phyloP scores from a whole-genome alignment of 345 rosid genomes.

The Laguncularia racemosa region DNA sequence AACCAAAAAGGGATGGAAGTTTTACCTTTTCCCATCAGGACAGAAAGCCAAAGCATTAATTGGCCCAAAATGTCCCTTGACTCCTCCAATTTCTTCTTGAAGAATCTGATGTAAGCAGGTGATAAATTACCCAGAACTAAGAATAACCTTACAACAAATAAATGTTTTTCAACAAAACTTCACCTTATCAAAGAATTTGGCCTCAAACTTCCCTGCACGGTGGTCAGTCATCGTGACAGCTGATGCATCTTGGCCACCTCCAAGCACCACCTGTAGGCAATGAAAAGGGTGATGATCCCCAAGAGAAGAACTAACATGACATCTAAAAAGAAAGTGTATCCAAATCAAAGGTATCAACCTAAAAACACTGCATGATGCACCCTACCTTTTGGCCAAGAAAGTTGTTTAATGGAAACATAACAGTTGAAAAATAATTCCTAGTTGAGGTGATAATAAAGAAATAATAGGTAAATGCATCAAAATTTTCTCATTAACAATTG shows the following conservation, averaged over 20 bases:
- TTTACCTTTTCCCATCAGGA: slow-evolving; percentile 91
- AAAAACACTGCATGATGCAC: too few relatives aligned
- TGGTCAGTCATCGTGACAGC: slow-evolving; percentile 95
- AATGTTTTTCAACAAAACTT: not conserved
- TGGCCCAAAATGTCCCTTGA: slow-evolving; percentile 98
- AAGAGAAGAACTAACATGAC: too few relatives aligned
- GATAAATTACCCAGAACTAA: not conserved
- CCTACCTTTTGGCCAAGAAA: too few relatives aligned
- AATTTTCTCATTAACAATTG: too few relatives aligned
- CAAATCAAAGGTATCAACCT: too few relatives aligned
- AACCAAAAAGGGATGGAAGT: not conserved
- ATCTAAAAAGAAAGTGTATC: too few relatives aligned
- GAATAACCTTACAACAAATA: not conserved
- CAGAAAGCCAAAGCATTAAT: slow-evolving; percentile 92
- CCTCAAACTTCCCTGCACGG: slow-evolving; percentile 97
- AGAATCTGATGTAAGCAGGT: slow-evolving; percentile 37
- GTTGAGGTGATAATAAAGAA: not conserved
- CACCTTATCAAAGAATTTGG: slow-evolving; percentile 88
- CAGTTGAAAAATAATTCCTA: not conserved
- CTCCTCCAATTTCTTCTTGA: slow-evolving; percentile 92
- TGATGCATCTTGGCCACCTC: slow-evolving; percentile 99
- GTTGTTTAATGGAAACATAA: not conserved
- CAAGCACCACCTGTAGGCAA: slow-evolving; percentile 74
- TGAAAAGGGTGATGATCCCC: not conserved
- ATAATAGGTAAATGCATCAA: too few relatives aligned